Percentiles rank a stretch among this genome's conserved stretches.
Evolutionary conservation across 1,139 yeast genomes (phyloP).

Genomic region (Yamadazyma atlantica): DNA sequence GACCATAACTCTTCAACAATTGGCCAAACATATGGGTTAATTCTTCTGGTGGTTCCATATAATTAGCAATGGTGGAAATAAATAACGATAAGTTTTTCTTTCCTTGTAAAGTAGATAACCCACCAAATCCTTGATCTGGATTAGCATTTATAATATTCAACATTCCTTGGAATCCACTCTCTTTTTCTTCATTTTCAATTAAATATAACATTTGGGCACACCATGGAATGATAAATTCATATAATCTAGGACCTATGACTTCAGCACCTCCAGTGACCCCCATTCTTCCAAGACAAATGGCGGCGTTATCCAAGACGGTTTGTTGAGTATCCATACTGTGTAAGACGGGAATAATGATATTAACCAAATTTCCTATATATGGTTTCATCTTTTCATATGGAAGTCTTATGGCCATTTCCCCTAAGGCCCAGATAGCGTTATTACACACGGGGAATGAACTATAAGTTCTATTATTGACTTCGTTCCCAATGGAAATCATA

Average conservation of each 20-base stretch:
- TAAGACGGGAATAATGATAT: conserved; percentile 64
- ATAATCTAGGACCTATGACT: conserved; percentile 53
- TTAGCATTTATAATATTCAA: conserved; percentile 60
- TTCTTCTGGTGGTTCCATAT: conserved; percentile 49
- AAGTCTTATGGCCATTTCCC: conserved; percentile 74
- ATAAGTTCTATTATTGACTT: conserved; percentile 52
- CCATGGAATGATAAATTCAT: conserved; percentile 64
- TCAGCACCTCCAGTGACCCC: conserved; percentile 67
- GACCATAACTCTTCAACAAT: conserved; percentile 45
- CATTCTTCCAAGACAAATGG: conserved; percentile 90
- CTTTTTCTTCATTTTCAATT: conserved; percentile 79
- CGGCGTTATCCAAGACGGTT: conserved; percentile 81
- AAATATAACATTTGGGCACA: conserved; percentile 61
- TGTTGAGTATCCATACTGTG: conserved; percentile 55
- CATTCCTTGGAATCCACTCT: conserved; percentile 76
- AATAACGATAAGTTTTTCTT: conserved; percentile 53
- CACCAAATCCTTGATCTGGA: conserved; percentile 63
- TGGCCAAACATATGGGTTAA: conserved; percentile 46
- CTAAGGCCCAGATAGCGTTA: conserved; percentile 93
- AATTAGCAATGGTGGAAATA: conserved; percentile 63
- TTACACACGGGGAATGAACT: conserved; percentile 67
- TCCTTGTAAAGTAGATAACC: conserved; percentile 44
- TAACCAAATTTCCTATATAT: conserved; percentile 58
- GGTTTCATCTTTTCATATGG: conserved; percentile 51
- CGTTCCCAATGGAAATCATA: conserved; percentile 66